Evolutionary conservation across 208 protist genomes (phyloP).

Genomic region (Kentomonas sorsogonicus): DNA sequence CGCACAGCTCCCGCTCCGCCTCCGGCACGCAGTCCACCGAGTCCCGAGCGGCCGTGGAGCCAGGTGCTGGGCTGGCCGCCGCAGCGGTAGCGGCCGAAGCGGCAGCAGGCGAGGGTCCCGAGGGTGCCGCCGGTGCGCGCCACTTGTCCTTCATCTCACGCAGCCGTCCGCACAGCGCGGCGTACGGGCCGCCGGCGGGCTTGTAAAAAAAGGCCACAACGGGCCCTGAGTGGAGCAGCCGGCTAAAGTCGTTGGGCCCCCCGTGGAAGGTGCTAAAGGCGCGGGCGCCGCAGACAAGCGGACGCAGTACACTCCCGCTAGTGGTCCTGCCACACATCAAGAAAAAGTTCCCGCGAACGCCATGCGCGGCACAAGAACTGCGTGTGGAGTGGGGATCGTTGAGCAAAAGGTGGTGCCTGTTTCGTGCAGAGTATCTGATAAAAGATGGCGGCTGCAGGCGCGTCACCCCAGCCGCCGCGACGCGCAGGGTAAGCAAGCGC

Average conservation of each 20-base stretch:
- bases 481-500: too few species aligned
- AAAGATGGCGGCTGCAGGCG: background rate
- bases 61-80: background rate
- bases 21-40: slow-evolving; percentile 10
- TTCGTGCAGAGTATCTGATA: background rate
- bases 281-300: slow-evolving; percentile 11
- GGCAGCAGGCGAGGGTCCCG: background rate
- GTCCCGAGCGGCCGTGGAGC: background rate
- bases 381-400: slow-evolving; percentile 21
- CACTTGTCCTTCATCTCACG: background rate
- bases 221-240: slow-evolving; percentile 21
- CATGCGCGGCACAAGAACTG: slow-evolving; percentile 6
- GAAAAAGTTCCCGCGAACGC: slow-evolving; percentile 18
- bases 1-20: slow-evolving; percentile 22
- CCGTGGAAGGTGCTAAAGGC: slow-evolving; percentile 44
- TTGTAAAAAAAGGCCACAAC: slow-evolving; percentile 83
- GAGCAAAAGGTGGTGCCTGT: slow-evolving; percentile 5
- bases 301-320: slow-evolving; percentile 6
- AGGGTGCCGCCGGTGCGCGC: background rate
- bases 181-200: slow-evolving; percentile 55
- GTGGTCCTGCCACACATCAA: slow-evolving; percentile 17
- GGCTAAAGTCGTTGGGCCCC: slow-evolving; percentile 34
- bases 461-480: background rate
- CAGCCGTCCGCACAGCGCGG: slow-evolving; percentile 40
- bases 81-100: background rate